A percentile compares a stretch with the other conserved stretches of the same genome.
Conservation (phyloP, 331 rosid species). For the Telfairia occidentalis region DNA sequence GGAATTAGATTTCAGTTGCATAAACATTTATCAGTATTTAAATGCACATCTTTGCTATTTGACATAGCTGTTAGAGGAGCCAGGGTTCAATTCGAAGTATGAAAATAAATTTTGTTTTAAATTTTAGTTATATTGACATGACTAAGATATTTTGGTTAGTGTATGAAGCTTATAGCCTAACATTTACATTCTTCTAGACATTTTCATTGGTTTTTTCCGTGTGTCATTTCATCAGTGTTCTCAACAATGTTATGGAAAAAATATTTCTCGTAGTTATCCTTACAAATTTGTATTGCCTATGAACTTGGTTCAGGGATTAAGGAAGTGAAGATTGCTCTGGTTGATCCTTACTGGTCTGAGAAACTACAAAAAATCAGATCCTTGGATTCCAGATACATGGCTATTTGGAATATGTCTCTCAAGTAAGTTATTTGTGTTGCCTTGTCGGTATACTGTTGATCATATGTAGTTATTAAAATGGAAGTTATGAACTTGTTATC, state of each 20-base stretch:
- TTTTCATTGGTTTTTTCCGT: not conserved
- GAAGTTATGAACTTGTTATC: not conserved
- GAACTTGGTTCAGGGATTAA: constrained; percentile 29
- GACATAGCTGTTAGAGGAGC: not conserved
- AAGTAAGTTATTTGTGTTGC: constrained; percentile 24
- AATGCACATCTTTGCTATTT: not conserved
- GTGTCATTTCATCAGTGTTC: not conserved
- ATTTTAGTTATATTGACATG: not conserved
- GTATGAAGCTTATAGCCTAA: not conserved
- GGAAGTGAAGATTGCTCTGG: constrained; percentile 34
- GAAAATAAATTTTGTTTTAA: not conserved
- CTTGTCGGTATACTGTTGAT: not conserved
- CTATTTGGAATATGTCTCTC: constrained; percentile 23
- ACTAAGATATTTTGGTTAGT: not conserved
- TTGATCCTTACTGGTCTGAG: constrained; percentile 35
- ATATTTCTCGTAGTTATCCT: not conserved
- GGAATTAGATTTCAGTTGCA: not conserved
- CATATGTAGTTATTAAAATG: not conserved
- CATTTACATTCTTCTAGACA: not conserved
- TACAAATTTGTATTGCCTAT: constrained; percentile 15
- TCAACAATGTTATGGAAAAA: not conserved
- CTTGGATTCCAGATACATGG: constrained; percentile 29
- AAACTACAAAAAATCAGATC: constrained; percentile 29
- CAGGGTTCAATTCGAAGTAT: not conserved
- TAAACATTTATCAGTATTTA: not conserved